Evolutionary conservation across 148 eudicot species (phyloP), one percentile per base, ranked within the genome.

Genomic region (Selenicereus undatus): DNA sequence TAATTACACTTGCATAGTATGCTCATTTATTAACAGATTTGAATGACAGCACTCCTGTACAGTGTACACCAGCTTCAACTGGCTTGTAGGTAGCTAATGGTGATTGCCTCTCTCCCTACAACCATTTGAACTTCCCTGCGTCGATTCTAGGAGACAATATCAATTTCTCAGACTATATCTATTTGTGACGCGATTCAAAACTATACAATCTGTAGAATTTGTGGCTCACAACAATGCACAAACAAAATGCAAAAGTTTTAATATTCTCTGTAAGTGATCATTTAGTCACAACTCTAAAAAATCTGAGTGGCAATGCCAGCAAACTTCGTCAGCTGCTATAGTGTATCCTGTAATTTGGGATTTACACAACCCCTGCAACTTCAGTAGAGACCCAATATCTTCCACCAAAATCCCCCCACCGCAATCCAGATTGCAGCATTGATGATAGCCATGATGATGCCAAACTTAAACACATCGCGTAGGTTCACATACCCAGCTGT

Each of bases 401-500:
- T 95, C 98, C 97, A 95, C 97, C 98, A 95, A 82, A 89, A 81
- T 68, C 87, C 88, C 66, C 98, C 97, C 0, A 93, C 96, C 36
- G 84, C 88, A 16, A 86, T 86, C 98, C 98, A 95, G 65, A 93
- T 90, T 21, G 65, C 27, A 14, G 86, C 97, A 78, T 95, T 95
- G 26, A 90, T 71, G 56, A 90, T 20, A 48, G 96, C 94, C 90
- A 91, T 93, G 4, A 86, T 45, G 77, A 95, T 90, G 24, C 98
- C 98, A 68, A 90, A 65, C 72, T 85, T 93, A 79, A 95, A 95
- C 52, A 93, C 86, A 82, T 95, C 97, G 13, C 94, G 98, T 71
- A 93, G 97, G 82, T 93, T 97, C 77, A 95, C 87, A 74, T 93
- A 93, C 80, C 98, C 98, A 84, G 98, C 97, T 95, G 98, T 90